Evolutionary conservation across 2,329 filamentous ascomycete genomes (phyloP).

Genomic region (Coccinonectria pachysandricola): DNA sequence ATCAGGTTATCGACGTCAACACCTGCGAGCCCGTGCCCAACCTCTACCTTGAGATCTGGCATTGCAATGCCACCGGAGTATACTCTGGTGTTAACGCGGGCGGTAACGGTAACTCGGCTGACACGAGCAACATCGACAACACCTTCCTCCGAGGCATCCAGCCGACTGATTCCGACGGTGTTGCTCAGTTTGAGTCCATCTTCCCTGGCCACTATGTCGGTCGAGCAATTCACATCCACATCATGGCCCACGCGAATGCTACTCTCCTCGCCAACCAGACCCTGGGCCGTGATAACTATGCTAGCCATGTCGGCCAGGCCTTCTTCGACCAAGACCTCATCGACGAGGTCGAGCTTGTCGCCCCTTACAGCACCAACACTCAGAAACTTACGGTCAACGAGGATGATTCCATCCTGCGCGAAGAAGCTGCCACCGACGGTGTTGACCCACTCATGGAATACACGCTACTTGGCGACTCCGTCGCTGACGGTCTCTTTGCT

Average conservation of each 20-base stretch:
- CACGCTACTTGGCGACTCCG: slow-evolving; percentile 41
- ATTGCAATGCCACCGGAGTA: slow-evolving; percentile 37
- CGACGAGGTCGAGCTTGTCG: slow-evolving; percentile 34
- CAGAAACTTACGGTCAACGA: slow-evolving; percentile 39
- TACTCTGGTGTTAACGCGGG: slow-evolving; percentile 31
- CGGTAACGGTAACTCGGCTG: slow-evolving; percentile 34
- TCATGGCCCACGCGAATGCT: slow-evolving; percentile 28
- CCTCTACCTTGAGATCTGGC: slow-evolving; percentile 35
- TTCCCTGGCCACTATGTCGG: slow-evolving; percentile 33
- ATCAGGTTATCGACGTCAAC: slow-evolving; percentile 33
- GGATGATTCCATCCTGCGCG: slow-evolving; percentile 37
- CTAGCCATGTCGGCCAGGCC: slow-evolving; percentile 53
- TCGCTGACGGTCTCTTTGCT: slow-evolving; percentile 41
- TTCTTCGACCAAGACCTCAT: slow-evolving; percentile 53
- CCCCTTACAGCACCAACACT: slow-evolving; percentile 38
- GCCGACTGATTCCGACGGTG: slow-evolving; percentile 29
- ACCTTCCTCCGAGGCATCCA: slow-evolving; percentile 30
- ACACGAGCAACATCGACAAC: slow-evolving; percentile 21
- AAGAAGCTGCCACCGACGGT: slow-evolving; percentile 34
- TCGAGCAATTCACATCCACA: slow-evolving; percentile 26
- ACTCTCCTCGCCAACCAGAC: slow-evolving; percentile 24
- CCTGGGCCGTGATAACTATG: slow-evolving; percentile 24
- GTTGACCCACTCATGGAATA: slow-evolving; percentile 51
- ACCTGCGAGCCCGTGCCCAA: slow-evolving; percentile 32
- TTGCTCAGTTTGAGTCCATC: slow-evolving; percentile 32